Conservation (phyloP, 495 filamentous ascomycete genomes). For the Penicillium egyptiacum region DNA sequence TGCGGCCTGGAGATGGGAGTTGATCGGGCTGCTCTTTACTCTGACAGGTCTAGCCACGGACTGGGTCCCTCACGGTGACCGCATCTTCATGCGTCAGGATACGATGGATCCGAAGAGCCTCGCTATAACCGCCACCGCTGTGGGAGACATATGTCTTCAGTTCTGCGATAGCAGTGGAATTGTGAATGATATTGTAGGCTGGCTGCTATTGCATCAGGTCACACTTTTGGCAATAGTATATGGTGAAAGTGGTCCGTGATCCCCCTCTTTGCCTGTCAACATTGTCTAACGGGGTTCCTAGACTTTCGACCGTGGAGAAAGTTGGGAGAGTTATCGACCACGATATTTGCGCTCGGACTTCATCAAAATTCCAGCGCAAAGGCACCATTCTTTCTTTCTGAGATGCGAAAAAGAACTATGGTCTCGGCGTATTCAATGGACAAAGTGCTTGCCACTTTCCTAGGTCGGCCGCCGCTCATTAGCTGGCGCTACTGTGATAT, state of each 20-base stretch:
- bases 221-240: conserved; percentile 24
- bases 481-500: conserved; percentile 51
- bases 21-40: conserved; percentile 26
- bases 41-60: conserved; percentile 22
- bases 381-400: conserved; percentile 47
- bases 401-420: conserved; percentile 50
- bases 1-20: conserved; percentile 27
- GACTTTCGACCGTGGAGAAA: conserved; percentile 32
- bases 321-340: conserved; percentile 27
- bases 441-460: conserved; percentile 49
- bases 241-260: conserved; percentile 27
- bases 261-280: not conserved
- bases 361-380: conserved; percentile 43
- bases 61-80: conserved; percentile 12
- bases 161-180: conserved; percentile 31
- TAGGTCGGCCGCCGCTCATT: conserved; percentile 53
- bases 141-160: conserved; percentile 31
- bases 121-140: conserved; percentile 15
- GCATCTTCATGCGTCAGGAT: conserved; percentile 9
- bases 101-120: conserved; percentile 16
- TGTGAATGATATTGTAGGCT: conserved; percentile 28
- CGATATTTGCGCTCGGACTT: conserved; percentile 52
- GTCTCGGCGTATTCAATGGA: conserved; percentile 45
- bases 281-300: conserved; percentile 2
- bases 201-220: conserved; percentile 25